Evolutionary conservation across 176 grass and related monocot species (phyloP), one percentile per base, ranked within the genome.

Genomic region (Echinochloa phyllopogon): DNA sequence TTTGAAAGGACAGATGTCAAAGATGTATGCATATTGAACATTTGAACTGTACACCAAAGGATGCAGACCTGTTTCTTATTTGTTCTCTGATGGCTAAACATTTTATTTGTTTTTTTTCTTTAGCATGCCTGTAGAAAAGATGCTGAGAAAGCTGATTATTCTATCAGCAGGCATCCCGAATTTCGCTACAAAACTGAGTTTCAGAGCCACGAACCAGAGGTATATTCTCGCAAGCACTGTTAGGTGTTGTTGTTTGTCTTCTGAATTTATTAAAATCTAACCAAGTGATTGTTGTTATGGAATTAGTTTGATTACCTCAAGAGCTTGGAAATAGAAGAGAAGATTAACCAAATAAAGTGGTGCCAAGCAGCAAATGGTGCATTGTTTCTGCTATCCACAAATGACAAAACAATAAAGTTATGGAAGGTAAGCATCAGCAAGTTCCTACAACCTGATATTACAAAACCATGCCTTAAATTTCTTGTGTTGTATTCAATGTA

Each of bases 251-350:
- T 50, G 18, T 66, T 55, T 43, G 15, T 83, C 72, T 75, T 82
- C 15, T 67, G 79, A 81, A 80, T 81, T 47, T 76, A 65, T 36
- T 87, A 8, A 83, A 79, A 72, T 77, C 80, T 92, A 43, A 89
- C 49, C 41, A 87, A 60, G 5, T 79, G 36, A 73, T 49, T 49
- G 20, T 80, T 91, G 51, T 82, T 76, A 68, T 82, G 29, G 18
- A 60, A 79, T 82, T 87, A 98, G 96, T 98, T 98, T 85, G 96
- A 98, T 90, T 98, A 98, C 77, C 96, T 98, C 65, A 98, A 98
- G 86, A 98, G 96, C 64, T 92, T 95, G 93, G 96, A 98, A 92
- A 98, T 98, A 80, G 96, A 95, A 93, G 96, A 98, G 91, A 98
- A 98, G 91, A 98, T 98, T 76, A 98, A 98, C 79, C 90, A 98